Base-by-base conservation (phyloP, 2,329 filamentous ascomycete genomes). In the Cercospora sojina region DNA sequence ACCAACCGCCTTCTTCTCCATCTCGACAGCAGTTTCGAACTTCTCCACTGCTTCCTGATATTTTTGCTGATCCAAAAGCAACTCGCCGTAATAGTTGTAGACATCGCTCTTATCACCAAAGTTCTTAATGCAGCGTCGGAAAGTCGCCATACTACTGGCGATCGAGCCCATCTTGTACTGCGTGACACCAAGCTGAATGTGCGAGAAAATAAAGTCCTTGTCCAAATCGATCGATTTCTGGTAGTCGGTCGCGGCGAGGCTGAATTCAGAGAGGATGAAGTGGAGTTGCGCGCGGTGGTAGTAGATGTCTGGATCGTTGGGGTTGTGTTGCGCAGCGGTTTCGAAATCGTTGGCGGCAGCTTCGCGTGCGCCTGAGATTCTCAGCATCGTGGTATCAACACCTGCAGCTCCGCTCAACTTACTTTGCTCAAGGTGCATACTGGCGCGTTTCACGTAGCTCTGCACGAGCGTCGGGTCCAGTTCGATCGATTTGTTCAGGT, bases 141-240 rank as follows among this genome's bases (percentile, higher is more conserved):
- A 98, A 5, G 95, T 99, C 38, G 95, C 94, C 93, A 98, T 98
- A 56, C 93, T 97, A 8, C 93, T 97, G 7, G 95, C 95, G 66
- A 99, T 91, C 31, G 92, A 97, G 73, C 95, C 95, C 91, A 98
- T 96, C 89, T 99, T 99, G 85, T 99, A 99, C 82, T 99, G 95
- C 59, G 95, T 99, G 61, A 99, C 95, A 79, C 95, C 95, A 51
- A 99, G 91, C 81, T 99, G 95, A 76, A 99, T 99, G 83, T 99
- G 95, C 7, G 94, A 98, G 86, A 97, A 99, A 83, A 99, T 99
- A 81, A 99, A 99, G 73, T 92, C 89, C 73, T 88, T 87, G 83
- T 99, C 95, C 31, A 99, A 87, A 75, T 99, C 95, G 76, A 99
- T 99, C 2, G 95, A 98, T 83, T 96, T 97, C 80, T 99, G 95